A percentile compares a stretch with the other conserved stretches of the same genome.
Conservation (phyloP, 2,329 filamentous ascomycete genomes). For the Thielaviopsis musarum region DNA sequence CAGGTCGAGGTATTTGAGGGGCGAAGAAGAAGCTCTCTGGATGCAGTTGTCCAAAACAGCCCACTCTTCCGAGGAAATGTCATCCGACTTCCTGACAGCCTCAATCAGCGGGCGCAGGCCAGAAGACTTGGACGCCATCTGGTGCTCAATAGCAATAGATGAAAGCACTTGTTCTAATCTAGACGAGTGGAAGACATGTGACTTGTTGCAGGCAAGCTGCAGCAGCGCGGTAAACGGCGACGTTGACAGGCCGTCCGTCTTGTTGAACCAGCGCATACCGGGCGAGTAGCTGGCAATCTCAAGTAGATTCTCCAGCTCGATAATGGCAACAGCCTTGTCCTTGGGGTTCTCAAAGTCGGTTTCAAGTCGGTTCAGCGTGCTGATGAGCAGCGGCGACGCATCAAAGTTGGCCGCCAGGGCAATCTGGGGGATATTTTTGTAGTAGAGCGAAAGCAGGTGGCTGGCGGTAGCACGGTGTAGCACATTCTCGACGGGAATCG, state of each 20-base stretch:
- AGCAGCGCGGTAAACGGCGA: constrained; percentile 61
- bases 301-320: constrained; percentile 69
- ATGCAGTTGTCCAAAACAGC: constrained; percentile 71
- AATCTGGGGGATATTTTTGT: constrained; percentile 61
- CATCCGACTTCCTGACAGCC: constrained; percentile 11
- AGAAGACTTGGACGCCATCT: constrained; percentile 9
- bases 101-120: constrained; percentile 8
- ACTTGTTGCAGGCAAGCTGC: constrained; percentile 22
- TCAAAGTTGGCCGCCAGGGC: constrained; percentile 79
- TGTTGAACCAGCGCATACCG: constrained; percentile 82
- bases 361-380: constrained; percentile 46
- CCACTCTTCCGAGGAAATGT: constrained; percentile 34
- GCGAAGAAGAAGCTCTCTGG: constrained; percentile 53
- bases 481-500: constrained; percentile 48
- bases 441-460: constrained; percentile 68
- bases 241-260: constrained; percentile 41
- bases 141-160: constrained; percentile 8
- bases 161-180: constrained; percentile 7
- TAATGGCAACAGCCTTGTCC: constrained; percentile 38
- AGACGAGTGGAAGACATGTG: constrained; percentile 8
- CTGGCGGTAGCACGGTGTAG: constrained; percentile 66
- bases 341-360: constrained; percentile 31
- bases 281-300: constrained; percentile 65
- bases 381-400: constrained; percentile 59
- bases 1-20: constrained; percentile 69